Base-by-base conservation (phyloP, 495 filamentous ascomycete genomes). In the Aspergillus taichungensis region DNA sequence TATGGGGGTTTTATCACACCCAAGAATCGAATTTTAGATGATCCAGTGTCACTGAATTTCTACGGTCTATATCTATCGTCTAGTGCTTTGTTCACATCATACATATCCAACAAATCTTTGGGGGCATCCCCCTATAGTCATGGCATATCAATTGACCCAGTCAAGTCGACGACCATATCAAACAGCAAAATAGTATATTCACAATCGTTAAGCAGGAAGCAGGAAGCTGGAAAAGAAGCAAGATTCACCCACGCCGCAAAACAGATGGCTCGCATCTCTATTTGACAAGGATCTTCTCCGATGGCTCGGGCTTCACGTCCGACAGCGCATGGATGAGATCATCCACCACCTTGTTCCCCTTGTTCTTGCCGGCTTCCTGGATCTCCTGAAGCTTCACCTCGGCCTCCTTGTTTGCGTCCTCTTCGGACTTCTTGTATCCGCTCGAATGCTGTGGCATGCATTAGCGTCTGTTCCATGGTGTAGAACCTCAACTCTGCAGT, bases 351-450 rank as follows among this genome's bases (percentile, higher is more conserved):
- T 88, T 77, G 47, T 76, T 74, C 52, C 86, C 84, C 51, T 78
- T 79, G 72, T 87, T 83, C 58, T 82, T 75, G 30, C 88, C 91
- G 13, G 87, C 80, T 29, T 69, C 72, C 61, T 85, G 76, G 64
- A 97, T 97, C 62, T 86, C 84, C 58, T 80, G 75, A 46, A 95
- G 76, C 68, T 91, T 83, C 47, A 66, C 74, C 35, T 92, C 83
- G 38, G 88, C 84, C 53, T 94, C 86, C 66, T 81, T 80, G 59
- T 79, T 78, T 45, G 90, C 88, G 54, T 90, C 87, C 47, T 88
- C 82, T 63, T 95, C 86, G 50, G 87, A 85, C 51, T 82, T 77
- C 67, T 90, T 85, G 75, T 90, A 91, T 61, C 86, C 87, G 60
- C 84, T 83, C 44, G 83, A 82, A 66, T 95, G 88, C 87, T 90